Evolutionary conservation across 208 protist genomes (phyloP), one percentile per base, ranked within the genome.

Genomic region (Trichomonas tenax): DNA sequence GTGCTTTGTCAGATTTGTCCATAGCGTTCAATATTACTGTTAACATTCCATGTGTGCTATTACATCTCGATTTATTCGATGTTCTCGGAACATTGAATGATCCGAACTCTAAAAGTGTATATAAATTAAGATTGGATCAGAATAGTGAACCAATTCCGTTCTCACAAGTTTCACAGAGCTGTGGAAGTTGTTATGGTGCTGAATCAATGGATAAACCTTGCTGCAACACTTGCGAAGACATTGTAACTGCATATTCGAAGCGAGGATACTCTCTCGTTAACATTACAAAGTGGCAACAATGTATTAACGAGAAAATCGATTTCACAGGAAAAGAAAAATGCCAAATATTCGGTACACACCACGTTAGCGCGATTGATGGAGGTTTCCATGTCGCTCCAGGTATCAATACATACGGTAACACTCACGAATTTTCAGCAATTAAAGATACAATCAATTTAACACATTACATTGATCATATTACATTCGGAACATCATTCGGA

Each of bases 211-310:
- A 3, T 38, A 6, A 23, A 38, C 51, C 31, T 48, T 96, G 95
- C 51, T 96, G 95, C n/a, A 81, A 96, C 63, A 82, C 95, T 36
- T 96, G 95, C n/a, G 95, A 96, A 58, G 95, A 96, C 2, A 36
- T 96, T 26, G 17, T 89, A 1, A 38, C 0, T 31, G 48, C 44
- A 6, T 81, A 96, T 15, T 26, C 31, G 36, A 41, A 40, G 21
- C 6, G n/a, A 4, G 14, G 17, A 63, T 82, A 26, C 11, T 8
- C 40, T 6, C 41, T 93, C 38, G 44, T 2, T 49, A 51, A 48
- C 6, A 26, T 93, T 2, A 9, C 86, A 15, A 93, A 48, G n/a
- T 93, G 86, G 86, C 41, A 14, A 4, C 86, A 93, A 93, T 93
- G 86, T 26, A 93, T 93, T 26, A 41, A 93, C 15, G 86, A 93